phyloP scores from a whole-genome alignment of 805 yeast species.

The Torulaspora gathmanii region DNA sequence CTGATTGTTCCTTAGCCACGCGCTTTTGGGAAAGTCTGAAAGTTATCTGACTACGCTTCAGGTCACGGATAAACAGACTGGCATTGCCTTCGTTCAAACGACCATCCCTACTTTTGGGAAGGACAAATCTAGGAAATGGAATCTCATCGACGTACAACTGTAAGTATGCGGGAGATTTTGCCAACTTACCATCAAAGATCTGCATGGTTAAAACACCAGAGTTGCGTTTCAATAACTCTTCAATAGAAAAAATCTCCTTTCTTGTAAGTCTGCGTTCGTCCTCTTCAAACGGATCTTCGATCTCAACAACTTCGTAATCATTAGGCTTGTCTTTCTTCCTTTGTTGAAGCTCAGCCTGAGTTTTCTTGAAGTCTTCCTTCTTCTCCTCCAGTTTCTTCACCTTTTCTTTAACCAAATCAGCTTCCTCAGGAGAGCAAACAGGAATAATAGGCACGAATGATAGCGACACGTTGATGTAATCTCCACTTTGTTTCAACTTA shows the following conservation, averaged over 20 bases:
- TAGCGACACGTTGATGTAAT: constrained; percentile 49
- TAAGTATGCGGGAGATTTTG: constrained; percentile 46
- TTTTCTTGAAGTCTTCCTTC: constrained; percentile 38
- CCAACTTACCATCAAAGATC: constrained; percentile 46
- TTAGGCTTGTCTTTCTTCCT: constrained; percentile 53
- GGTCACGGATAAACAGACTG: constrained; percentile 64
- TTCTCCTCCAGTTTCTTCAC: constrained; percentile 39
- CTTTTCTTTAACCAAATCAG: constrained; percentile 44
- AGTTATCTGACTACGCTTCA: constrained; percentile 53
- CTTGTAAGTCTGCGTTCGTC: constrained; percentile 26
- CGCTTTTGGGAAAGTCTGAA: constrained; percentile 54
- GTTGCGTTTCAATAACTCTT: constrained; percentile 46
- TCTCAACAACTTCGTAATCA: constrained; percentile 59
- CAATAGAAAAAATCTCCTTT: constrained; percentile 47
- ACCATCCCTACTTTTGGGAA: constrained; percentile 47
- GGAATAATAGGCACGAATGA: constrained; percentile 65
- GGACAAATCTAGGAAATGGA: constrained; percentile 51
- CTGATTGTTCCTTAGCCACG: constrained; percentile 44
- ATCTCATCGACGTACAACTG: constrained; percentile 64
- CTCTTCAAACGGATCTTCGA: constrained; percentile 41
- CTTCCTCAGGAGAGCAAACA: constrained; percentile 55
- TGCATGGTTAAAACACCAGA: constrained; percentile 61
- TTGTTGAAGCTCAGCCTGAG: constrained; percentile 47
- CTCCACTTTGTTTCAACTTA: constrained; percentile 45
- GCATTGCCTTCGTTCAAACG: constrained; percentile 46